Base-by-base conservation (phyloP, 805 yeast species). In the Yamadazyma sp. region DNA sequence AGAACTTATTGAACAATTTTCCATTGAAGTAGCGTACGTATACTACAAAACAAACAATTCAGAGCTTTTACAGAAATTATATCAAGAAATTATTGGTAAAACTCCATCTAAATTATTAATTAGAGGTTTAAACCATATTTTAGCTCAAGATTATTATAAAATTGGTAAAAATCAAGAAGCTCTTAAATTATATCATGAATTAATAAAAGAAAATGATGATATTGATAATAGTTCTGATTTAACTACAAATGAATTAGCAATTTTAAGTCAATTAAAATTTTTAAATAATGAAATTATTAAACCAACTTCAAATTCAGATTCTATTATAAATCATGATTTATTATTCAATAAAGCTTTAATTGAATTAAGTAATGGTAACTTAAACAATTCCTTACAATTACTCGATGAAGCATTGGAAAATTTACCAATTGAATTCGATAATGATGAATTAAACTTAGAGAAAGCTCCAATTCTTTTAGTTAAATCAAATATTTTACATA, bases 241-340 rank as follows among this genome's bases (percentile, higher is more conserved):
- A 36, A 49, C 65, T 19, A 80, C 80, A 28, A 83, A 83, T 52
- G 84, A 82, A 55, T 69, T 81, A 40, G 87, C 89, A 3, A 69
- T 78, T n/a, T 57, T 75, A 16, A 76, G 85, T 8, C 84, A 76
- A 50, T 52, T 58, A 15, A 56, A 55, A 25, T 30, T 35, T 20
- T 33, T 34, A 14, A 35, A 20, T 18, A 31, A 32, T 23, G 26
- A 39, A 21, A 13, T 23, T 14, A 28, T 26, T 11, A 21, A 22
- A 11, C 35, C 42, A 4, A 36, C 36, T 15, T 15, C 26, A 13
- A 13, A 26, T 2, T 23, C 23, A 7, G 7, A 16, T 13, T 21
- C 23, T 9, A 36, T 31, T 20, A 8, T 11, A n/a, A 47, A 41
- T 7, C 80, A 81, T 49, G 91, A 83, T 49, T 67, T 68, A 35